Evolutionary conservation across 345 rosid genomes (phyloP), one percentile per base, ranked within the genome.

Genomic region (Leavenworthia alabamica): DNA sequence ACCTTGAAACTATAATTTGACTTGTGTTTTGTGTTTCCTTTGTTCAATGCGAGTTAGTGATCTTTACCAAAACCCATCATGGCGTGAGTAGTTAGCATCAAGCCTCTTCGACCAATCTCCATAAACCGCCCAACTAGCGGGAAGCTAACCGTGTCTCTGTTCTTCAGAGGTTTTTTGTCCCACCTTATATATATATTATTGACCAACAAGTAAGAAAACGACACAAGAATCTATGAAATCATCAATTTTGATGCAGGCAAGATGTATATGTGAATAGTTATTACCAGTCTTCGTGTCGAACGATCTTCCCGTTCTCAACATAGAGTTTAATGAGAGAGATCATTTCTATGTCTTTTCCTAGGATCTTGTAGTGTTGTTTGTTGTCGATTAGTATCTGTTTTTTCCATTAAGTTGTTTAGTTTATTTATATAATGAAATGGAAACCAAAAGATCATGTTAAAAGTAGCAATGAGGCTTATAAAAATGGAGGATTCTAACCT

Each of bases 31-130:
- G 17, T 22, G 29, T 23, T 37, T 26, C 41, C 9, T 26, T 9
- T 9, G 4, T 33, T 60, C 48, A 54, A 1, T 70, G 80, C 4
- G 45, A n/a, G 9, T 66, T 40, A 3, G 82, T 1, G 88, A 70
- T 91, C 98, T 78, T 84, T 88, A 48, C 96, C 96, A 55, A 88
- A 88, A 29, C 91, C 80, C 98, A 86, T 91, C 82, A 88, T 71
- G 56, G 88, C 95, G 80, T 88, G 98, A 39, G 98, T 86, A 1
- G 77, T 89, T 52, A 88, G 56, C 98, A 91, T 86, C 5, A 88
- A 84, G 44, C 88, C 95, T 73, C 92, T 73, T 40, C 90, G 81
- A 66, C 79, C 60, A 19, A 72, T 60, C 80, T 91, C 92, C 76
- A 78, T 47, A 14, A 73, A 51, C 13, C 79, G 80, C 23, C 98